phyloP scores from a whole-genome alignment of 176 grass and related monocot species.

The Oryza glaberrima region DNA sequence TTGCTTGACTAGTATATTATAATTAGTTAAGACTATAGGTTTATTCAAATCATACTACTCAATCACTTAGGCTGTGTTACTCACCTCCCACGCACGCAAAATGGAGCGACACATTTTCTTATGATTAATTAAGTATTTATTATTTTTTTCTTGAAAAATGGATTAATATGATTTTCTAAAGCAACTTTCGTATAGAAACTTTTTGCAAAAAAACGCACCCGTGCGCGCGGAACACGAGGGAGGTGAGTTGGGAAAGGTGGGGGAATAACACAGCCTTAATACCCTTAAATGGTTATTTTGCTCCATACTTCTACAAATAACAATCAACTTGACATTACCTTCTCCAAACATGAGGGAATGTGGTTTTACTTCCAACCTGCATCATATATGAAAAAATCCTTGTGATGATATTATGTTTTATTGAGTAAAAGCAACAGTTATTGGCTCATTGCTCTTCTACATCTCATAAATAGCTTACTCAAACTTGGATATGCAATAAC shows the following conservation, averaged over 20 bases:
- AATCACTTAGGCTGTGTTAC: background rate
- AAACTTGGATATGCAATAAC: conserved; percentile 12
- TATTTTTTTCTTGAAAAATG: no score
- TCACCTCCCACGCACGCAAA: no score
- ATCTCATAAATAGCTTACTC: conserved; percentile 26
- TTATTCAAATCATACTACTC: background rate
- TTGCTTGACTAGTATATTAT: background rate
- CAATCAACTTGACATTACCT: conserved; percentile 10
- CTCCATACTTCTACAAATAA: conserved; percentile 13
- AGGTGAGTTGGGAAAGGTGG: no score
- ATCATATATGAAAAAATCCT: conserved; percentile 23
- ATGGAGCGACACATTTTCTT: no score
- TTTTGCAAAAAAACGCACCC: no score
- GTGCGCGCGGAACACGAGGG: no score
- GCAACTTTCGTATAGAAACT: no score
- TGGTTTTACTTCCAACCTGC: conserved; percentile 12
- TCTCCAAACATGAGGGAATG: background rate
- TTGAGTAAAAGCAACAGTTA: background rate
- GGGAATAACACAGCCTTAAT: background rate
- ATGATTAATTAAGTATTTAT: no score
- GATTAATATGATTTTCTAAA: no score
- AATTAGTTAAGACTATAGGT: background rate
- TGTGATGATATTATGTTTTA: background rate
- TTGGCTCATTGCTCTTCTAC: conserved; percentile 11
- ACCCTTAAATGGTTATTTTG: background rate